Base-by-base conservation (phyloP, 306 rosid genomes). In the Begonia fuchsioides region DNA sequence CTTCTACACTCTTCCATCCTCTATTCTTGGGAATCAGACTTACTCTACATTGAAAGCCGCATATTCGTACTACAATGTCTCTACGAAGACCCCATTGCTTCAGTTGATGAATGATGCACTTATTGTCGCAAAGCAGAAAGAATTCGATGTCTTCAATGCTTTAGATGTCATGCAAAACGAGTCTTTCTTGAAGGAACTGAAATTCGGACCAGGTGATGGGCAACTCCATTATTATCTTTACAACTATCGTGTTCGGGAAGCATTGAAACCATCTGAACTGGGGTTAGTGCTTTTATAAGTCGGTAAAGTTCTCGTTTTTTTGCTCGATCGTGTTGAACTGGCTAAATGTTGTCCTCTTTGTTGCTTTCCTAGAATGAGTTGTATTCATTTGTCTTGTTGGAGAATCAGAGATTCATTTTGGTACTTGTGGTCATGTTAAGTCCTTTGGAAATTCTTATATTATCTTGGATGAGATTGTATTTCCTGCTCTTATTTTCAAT, bases 1-100 rank as follows among this genome's bases (percentile, higher is more conserved):
- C 66, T 88, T 88, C 72, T 88, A 84, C 73, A 81, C 97, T 19
- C 97, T 88, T 59, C 97, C 95, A 53, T 80, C 86, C 6, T 84
- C 92, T 0, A 84, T 80, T 53, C 92, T 84, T 32, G 94, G 94
- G 15, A 84, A 75, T 57, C 92, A 61, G 49, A 80, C 54, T 43
- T 73, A 84, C 72, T 61, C 83, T 0, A 77, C 59, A 47, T 75
- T 84, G 83, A 84, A 84, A 71, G 92, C 86, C 40, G 94, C 94
- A 13, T 84, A 84, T 73, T 84, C 94, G 2, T 84, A 72, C 58
- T 84, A 80, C 13, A 84, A 77, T 40, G 92, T 84, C 58, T 50
- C 83, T 32, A 72, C 90, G 1, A 84, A 61, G 54, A 80, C 86
- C 52, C 92, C 94, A 13, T 50, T 84, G 68, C 60, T 70, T 53